Evolutionary conservation across 306 rosid genomes (phyloP).

Genomic region (Purshia tridentata): DNA sequence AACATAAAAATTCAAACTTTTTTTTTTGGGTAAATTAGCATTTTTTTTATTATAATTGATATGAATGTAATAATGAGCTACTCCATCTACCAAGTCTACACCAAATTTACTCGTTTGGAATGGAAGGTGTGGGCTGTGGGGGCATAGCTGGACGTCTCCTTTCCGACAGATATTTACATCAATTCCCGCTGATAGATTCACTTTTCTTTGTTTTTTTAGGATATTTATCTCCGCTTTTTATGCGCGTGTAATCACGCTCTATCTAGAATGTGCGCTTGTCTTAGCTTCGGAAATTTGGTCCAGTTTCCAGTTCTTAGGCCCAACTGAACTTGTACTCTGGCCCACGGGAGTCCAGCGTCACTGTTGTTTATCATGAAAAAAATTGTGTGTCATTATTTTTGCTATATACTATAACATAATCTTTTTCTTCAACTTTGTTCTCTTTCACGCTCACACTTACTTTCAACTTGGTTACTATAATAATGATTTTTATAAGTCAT

Average conservation of each 20-base stretch:
- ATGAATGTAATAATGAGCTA: background rate
- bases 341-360: background rate
- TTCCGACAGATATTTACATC: conserved; percentile 35
- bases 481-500: no score
- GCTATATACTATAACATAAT: no score
- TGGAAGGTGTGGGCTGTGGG: conserved; percentile 33
- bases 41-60: background rate
- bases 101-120: conserved; percentile 13
- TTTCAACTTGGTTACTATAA: no score
- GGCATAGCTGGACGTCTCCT: background rate
- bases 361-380: background rate
- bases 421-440: no score
- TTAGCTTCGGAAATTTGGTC: conserved; percentile 1
- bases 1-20: background rate
- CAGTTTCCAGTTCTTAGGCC: background rate
- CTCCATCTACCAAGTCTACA: conserved; percentile 7
- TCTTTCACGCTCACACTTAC: no score
- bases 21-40: background rate
- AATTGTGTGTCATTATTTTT: background rate
- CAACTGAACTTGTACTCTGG: background rate
- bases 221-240: conserved; percentile 7
- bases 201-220: background rate
- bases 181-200: conserved; percentile 17
- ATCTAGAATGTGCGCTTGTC: conserved; percentile 5
- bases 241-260: conserved; percentile 30